Evolutionary conservation across 1,284 basidiomycete species (phyloP).

Genomic region (Trichosporon faecale): DNA sequence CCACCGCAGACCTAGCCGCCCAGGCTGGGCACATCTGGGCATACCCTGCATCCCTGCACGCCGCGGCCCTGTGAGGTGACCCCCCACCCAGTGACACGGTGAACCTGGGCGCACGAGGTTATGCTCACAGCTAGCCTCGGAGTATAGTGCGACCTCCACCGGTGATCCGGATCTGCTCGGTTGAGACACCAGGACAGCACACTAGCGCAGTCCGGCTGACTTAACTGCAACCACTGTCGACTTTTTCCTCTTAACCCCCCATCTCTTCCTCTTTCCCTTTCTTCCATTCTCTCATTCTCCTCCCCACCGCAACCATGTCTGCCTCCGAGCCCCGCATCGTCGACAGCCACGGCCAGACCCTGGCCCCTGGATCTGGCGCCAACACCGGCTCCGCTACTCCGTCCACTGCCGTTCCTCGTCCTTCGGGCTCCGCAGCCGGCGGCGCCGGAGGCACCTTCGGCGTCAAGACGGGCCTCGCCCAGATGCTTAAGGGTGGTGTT

Average conservation of each 20-base stretch:
- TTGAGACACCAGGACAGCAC: not conserved
- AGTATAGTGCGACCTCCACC: not conserved
- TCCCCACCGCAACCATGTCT: slow-evolving; percentile 17
- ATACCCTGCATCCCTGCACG: not conserved
- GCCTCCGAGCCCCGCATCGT: slow-evolving; percentile 26
- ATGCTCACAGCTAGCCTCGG: not conserved
- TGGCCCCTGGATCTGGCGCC: slow-evolving; percentile 10
- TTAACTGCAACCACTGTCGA: not conserved
- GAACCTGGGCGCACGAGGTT: not conserved
- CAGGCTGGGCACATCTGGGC: not conserved
- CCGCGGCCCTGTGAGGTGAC: not conserved
- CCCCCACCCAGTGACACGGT: not conserved
- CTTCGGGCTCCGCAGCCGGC: slow-evolving; percentile 23
- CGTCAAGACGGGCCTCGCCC: slow-evolving; percentile 88
- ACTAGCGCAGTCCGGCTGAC: not conserved
- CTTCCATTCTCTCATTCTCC: not conserved
- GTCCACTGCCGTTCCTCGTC: slow-evolving; percentile 15
- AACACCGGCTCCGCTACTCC: slow-evolving; percentile 21
- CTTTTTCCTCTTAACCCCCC: not conserved
- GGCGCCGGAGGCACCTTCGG: slow-evolving; percentile 73
- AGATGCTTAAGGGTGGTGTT: slow-evolving; percentile 85
- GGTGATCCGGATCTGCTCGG: not conserved
- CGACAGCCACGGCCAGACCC: slow-evolving; percentile 12
- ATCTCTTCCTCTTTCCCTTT: not conserved
- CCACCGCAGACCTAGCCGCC: not conserved